A percentile compares a stretch with the other conserved stretches of the same genome.
These are phyloP conservation scores for Tricholoma bakamatsutake DNA, from an alignment of 768 basidiomycete genomes.

Conservation along the genomic window DNA sequence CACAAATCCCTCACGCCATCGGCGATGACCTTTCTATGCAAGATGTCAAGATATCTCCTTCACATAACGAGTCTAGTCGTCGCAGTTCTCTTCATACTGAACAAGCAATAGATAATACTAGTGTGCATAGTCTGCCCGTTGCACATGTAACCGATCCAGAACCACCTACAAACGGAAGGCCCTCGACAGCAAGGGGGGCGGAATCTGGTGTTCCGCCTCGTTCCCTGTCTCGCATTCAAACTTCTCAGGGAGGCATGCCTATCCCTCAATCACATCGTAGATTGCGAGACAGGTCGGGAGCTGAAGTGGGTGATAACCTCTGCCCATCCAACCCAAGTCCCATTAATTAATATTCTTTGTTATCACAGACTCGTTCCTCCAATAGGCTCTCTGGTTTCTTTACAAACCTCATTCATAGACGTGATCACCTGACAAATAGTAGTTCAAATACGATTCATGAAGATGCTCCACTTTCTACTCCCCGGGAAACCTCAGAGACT, in stretches of 20 bases:
- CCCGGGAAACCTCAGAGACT: conserved; percentile 27
- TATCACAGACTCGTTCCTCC: conserved; percentile 36
- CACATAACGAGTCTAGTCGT: conserved; percentile 24
- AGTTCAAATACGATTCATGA: conserved; percentile 29
- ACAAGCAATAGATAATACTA: conserved; percentile 42
- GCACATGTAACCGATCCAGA: conserved; percentile 42
- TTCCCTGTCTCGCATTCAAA: conserved; percentile 20
- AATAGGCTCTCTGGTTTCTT: conserved; percentile 86
- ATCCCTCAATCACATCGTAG: conserved; percentile 31
- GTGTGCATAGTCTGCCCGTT: conserved; percentile 54
- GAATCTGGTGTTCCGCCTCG: conserved; percentile 7
- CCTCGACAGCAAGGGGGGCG: conserved; percentile 27
- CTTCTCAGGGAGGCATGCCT: conserved; percentile 23
- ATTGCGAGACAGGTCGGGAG: conserved; percentile 43
- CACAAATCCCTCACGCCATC: conserved; percentile 16
- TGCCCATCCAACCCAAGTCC: conserved; percentile 2
- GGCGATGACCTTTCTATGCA: conserved; percentile 16
- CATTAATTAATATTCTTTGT: conserved; percentile 1
- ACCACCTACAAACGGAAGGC: conserved; percentile 20
- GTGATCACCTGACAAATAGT: conserved; percentile 37
- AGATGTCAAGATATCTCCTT: conserved; percentile 21
- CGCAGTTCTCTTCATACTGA: conserved; percentile 33
- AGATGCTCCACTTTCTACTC: conserved; percentile 15
- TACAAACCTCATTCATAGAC: conserved; percentile 68
- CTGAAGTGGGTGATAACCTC: conserved; percentile 46